phyloP scores from a whole-genome alignment of 2,329 filamentous ascomycete species.

The Aspergillus pseudoviridinutans region DNA sequence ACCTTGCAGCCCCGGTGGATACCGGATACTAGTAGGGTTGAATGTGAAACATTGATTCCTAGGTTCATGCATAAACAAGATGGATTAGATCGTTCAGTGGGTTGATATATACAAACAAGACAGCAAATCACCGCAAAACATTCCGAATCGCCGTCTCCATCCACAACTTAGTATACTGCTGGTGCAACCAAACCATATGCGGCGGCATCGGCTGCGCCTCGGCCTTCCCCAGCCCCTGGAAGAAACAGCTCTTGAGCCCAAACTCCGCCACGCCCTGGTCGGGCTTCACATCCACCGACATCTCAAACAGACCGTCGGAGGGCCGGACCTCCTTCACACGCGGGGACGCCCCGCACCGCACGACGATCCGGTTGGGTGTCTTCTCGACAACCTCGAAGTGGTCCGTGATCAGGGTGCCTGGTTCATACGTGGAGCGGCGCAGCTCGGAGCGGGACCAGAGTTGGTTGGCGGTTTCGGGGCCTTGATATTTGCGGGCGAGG shows the following conservation, averaged over 20 bases:
- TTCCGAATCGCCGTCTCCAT: slow-evolving; percentile 50
- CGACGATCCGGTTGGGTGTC: slow-evolving; percentile 55
- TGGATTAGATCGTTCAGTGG: not conserved
- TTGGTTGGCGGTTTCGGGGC: slow-evolving; percentile 53
- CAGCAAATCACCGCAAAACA: slow-evolving; percentile 14
- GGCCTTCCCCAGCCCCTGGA: slow-evolving; percentile 47
- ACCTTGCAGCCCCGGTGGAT: too few relatives aligned
- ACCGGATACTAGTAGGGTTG: too few relatives aligned
- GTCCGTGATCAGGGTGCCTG: slow-evolving; percentile 63
- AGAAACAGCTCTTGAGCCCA: slow-evolving; percentile 63
- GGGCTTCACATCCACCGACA: slow-evolving; percentile 58
- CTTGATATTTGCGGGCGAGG: slow-evolving; percentile 57
- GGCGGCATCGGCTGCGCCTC: slow-evolving; percentile 43
- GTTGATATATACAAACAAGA: not conserved
- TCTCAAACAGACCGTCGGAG: slow-evolving; percentile 64
- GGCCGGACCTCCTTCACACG: slow-evolving; percentile 53
- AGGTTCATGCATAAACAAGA: not conserved
- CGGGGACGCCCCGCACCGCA: slow-evolving; percentile 65
- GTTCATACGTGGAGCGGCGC: slow-evolving; percentile 53
- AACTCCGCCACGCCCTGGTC: slow-evolving; percentile 60
- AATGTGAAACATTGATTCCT: too few relatives aligned
- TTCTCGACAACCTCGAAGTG: slow-evolving; percentile 70
- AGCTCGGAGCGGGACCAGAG: slow-evolving; percentile 60
- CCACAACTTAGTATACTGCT: slow-evolving; percentile 54
- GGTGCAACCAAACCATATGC: slow-evolving; percentile 49